Base-by-base conservation (phyloP, 2,329 filamentous ascomycete species). In the Microdochium paspali region DNA sequence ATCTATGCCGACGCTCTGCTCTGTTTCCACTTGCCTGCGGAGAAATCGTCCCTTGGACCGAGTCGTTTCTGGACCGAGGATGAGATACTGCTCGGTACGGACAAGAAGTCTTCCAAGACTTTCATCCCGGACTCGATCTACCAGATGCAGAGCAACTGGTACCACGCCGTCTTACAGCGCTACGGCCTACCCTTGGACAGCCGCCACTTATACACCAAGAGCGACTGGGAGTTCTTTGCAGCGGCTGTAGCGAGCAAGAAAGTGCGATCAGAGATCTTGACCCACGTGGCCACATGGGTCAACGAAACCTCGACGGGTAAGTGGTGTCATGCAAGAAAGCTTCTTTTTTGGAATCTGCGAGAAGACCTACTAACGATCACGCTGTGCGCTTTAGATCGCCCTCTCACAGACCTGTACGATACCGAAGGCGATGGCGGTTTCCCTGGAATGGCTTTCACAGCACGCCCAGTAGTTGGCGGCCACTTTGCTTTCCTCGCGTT, bases 191-290 rank as follows among this genome's bases (percentile, higher is more conserved):
- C 89, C 0, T 76, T 95, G 7, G 89, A 95, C 65, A 85, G 79
- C 54, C 79, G 89, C 40, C 87, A 93, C 63, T 65, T 91, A 3
- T 93, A 93, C 64, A 85, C 87, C 28, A 95, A 95, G 67, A 89
- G 84, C 25, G 89, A 95, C 66, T 95, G 89, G 89, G 84, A 93
- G 57, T 90, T 94, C 62, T 90, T 93, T 63, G 86, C 87, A 0
- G 88, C 89, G 44, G 86, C 88, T 2, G 84, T 94, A 4, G 79
- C 87, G 3, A 82, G 80, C 55, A 77, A 78, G 60, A 67, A 74
- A 49, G 85, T 85, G 1, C 76, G 88, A 47, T 73, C 75, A 2
- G 79, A 85, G 61, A 89, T 94, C 45, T 68, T 93, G 30, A 75
- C 87, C 50, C 77, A 80, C 18, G 84, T 93, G 35, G 86, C 87